phyloP scores from a whole-genome alignment of 140 eudicot genomes.

The Anethum foeniculum region DNA sequence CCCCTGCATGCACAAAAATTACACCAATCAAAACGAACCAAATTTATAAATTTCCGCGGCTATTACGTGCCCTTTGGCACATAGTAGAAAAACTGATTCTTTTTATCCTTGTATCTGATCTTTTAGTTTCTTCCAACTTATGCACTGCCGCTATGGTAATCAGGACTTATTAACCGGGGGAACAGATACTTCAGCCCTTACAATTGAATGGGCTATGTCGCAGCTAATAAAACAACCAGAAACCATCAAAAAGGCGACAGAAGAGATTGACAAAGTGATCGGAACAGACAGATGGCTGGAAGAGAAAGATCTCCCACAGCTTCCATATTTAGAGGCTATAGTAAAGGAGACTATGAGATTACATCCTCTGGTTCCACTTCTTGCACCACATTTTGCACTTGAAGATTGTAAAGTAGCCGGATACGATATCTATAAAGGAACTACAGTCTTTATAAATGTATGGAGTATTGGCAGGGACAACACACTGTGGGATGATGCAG shows the following conservation, averaged over 20 bases:
- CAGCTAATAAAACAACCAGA: conserved; percentile 27
- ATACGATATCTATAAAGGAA: conserved; percentile 17
- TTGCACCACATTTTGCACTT: conserved; percentile 25
- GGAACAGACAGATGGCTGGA: conserved; percentile 35
- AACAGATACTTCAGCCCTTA: conserved; percentile 19
- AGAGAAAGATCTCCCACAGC: conserved; percentile 24
- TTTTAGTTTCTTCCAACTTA: neutral
- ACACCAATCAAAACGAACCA: too few species aligned
- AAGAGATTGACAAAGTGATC: conserved; percentile 26
- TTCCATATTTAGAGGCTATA: conserved; percentile 24
- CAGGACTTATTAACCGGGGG: conserved; percentile 23
- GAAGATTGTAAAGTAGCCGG: conserved; percentile 28
- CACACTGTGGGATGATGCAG: conserved; percentile 18
- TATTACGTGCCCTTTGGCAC: too few species aligned
- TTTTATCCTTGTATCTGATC: too few species aligned
- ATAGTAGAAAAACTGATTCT: too few species aligned
- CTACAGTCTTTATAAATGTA: conserved; percentile 22
- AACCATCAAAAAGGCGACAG: conserved; percentile 19
- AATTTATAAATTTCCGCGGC: too few species aligned
- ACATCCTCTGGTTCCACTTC: conserved; percentile 4
- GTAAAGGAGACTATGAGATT: neutral
- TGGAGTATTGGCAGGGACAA: conserved; percentile 35
- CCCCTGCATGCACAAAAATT: too few species aligned
- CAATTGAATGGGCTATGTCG: conserved; percentile 30
- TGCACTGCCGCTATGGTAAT: neutral